Evolutionary conservation across 2,329 filamentous ascomycete species (phyloP).

Genomic region (Nemania sp.): DNA sequence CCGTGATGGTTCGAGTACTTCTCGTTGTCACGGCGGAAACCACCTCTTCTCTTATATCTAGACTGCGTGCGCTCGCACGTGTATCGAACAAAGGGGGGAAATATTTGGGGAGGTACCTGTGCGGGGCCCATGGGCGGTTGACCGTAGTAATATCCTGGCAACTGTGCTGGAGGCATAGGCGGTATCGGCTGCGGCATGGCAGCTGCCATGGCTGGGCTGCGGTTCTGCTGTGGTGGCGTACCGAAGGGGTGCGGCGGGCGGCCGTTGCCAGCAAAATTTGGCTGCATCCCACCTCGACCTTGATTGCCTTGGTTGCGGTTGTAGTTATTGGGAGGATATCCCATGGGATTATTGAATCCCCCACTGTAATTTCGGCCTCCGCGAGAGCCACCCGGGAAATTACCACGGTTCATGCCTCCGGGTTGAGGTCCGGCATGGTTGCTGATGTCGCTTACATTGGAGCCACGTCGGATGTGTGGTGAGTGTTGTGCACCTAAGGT

Average conservation of each 20-base stretch:
- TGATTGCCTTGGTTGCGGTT: conserved; percentile 48
- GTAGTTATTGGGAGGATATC: conserved; percentile 46
- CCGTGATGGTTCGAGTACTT: conserved; percentile 48
- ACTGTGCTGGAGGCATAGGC: conserved; percentile 63
- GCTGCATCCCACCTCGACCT: conserved; percentile 54
- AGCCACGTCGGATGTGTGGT: conserved; percentile 80
- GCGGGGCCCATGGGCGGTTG: conserved; percentile 59
- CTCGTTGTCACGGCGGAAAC: conserved; percentile 51
- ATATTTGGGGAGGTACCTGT: conserved; percentile 61
- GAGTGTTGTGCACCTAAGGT: conserved; percentile 66
- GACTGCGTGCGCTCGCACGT: conserved; percentile 42
- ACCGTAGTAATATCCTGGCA: conserved; percentile 61
- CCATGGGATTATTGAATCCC: conserved; percentile 52
- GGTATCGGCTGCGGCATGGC: conserved; percentile 69
- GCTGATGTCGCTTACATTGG: conserved; percentile 74
- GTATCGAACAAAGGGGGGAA: conserved; percentile 47
- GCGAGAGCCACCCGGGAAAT: conserved; percentile 54
- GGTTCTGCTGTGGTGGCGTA: conserved; percentile 50
- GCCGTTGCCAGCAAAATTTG: conserved; percentile 51
- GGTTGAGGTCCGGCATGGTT: conserved; percentile 58
- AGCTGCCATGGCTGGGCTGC: conserved; percentile 53
- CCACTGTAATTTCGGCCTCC: conserved; percentile 54
- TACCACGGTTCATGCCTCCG: conserved; percentile 58
- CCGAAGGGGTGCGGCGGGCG: conserved; percentile 36
- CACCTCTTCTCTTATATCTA: conserved; percentile 49